Evolutionary conservation across 202 grass and related monocot genomes (phyloP), one percentile per base, ranked within the genome.

Genomic region (Thinopyrum obtusiflorum): DNA sequence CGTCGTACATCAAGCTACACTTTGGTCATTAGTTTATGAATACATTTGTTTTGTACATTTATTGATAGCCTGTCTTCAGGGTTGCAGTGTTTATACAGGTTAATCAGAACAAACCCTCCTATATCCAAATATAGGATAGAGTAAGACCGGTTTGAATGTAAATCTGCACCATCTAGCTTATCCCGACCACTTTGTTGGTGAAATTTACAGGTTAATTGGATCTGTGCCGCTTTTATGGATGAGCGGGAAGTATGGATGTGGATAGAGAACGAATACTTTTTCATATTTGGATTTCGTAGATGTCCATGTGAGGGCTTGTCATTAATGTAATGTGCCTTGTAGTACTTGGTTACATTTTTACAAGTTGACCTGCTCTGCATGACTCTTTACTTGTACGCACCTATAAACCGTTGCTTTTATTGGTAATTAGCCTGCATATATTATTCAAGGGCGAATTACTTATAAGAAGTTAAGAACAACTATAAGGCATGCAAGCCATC

Each of bases 391-490:
- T 85, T 27, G 33, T 67, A 29, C 28, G 27, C 11, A 64, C 26
- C 35, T 26, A 59, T 69, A 18, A 73, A 31, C 32, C 11, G 60
- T 23, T 71, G 10, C 20, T 37, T 71, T 72, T 59, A 25, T 11
- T 23, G 23, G 6, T 73, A 28, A 73, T 27, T 65, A 65, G 35
- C 6, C 13, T 60, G 32, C 59, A 82, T 71, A n/a, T 39, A 59
- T 70, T 84, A 3, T 83, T 88, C 76, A 33, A 9, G 65, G 11
- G 49, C 55, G 9, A 18, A 21, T 78, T 42, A 23, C 36, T 73
- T 88, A 21, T 2, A 42, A 73, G 69, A 26, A 73, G 24, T 73
- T 73, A 62, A 64, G 68, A 55, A 39, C 18, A 57, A 73, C 61
- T 5, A 25, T 28, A 80, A 55, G 15, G 53, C 29, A 79, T 46